Evolutionary conservation across 345 rosid genomes (phyloP).

Genomic region (Populus euphratica): DNA sequence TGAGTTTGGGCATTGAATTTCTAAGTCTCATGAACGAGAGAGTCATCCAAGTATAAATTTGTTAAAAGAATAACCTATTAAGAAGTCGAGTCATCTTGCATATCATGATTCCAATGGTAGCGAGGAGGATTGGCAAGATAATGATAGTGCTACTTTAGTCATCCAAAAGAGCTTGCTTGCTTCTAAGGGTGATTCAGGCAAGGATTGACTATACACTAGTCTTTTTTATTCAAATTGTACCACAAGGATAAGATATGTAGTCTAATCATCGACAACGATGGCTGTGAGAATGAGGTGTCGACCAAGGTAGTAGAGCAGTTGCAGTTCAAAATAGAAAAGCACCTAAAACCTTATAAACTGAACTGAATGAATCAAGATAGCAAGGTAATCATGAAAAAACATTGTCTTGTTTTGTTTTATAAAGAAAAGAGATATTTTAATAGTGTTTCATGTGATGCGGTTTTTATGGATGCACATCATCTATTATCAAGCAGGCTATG

Average conservation of each 20-base stretch:
- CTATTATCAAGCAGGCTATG: not conserved
- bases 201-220: not conserved
- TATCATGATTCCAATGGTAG: not conserved
- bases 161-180: no score
- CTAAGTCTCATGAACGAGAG: no score
- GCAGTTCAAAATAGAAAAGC: not conserved
- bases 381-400: not conserved
- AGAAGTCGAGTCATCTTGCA: not conserved
- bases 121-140: not conserved
- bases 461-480: not conserved
- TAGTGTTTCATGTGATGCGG: not conserved
- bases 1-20: not conserved
- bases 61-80: no score
- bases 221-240: no score
- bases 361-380: not conserved
- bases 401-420: not conserved
- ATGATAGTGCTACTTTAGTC: not conserved
- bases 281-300: not conserved
- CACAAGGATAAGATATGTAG: not conserved
- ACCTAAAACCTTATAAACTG: not conserved
- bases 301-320: not conserved
- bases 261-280: not conserved
- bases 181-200: not conserved
- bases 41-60: not conserved
- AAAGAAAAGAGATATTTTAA: no score